Conservation (phyloP, 192 early-diverging fungal species). For the Coemansia sp. region DNA sequence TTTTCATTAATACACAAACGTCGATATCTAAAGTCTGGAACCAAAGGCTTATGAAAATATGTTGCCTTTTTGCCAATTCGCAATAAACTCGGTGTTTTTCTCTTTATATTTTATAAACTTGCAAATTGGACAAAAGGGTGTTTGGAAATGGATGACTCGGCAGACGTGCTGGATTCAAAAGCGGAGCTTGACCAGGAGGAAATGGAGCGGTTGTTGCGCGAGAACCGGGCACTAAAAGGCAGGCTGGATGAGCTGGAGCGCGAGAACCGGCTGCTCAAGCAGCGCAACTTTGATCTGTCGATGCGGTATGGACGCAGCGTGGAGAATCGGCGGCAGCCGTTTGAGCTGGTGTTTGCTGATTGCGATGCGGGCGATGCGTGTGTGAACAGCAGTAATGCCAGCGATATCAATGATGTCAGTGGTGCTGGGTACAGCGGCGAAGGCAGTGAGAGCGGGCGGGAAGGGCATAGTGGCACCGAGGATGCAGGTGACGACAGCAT, state of each 20-base stretch:
- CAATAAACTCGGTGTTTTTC: neutral
- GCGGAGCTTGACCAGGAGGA: slow-evolving; percentile 57
- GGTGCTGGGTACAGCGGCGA: slow-evolving; percentile 46
- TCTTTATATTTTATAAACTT: neutral
- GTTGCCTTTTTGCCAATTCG: neutral
- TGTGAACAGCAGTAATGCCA: slow-evolving; percentile 12
- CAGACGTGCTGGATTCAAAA: slow-evolving; percentile 44
- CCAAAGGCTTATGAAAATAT: neutral
- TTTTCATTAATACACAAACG: neutral
- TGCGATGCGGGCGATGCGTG: slow-evolving; percentile 23
- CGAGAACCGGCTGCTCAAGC: slow-evolving; percentile 53
- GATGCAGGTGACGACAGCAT: slow-evolving; percentile 13
- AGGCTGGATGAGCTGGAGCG: slow-evolving; percentile 55
- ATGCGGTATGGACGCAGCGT: slow-evolving; percentile 51
- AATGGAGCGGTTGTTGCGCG: slow-evolving; percentile 47
- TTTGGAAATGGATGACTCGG: slow-evolving; percentile 37
- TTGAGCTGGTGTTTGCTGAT: slow-evolving; percentile 49
- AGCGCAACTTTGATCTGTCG: slow-evolving; percentile 55
- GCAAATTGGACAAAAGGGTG: neutral
- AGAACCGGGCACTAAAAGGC: slow-evolving; percentile 44
- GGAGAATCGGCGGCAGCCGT: slow-evolving; percentile 50
- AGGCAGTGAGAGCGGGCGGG: slow-evolving; percentile 25
- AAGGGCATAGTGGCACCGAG: slow-evolving; percentile 32
- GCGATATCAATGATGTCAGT: slow-evolving; percentile 41
- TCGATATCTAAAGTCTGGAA: neutral